Evolutionary conservation across 2,329 filamentous ascomycete genomes (phyloP), one percentile per base, ranked within the genome.

Genomic region (Juglanconis sp.): DNA sequence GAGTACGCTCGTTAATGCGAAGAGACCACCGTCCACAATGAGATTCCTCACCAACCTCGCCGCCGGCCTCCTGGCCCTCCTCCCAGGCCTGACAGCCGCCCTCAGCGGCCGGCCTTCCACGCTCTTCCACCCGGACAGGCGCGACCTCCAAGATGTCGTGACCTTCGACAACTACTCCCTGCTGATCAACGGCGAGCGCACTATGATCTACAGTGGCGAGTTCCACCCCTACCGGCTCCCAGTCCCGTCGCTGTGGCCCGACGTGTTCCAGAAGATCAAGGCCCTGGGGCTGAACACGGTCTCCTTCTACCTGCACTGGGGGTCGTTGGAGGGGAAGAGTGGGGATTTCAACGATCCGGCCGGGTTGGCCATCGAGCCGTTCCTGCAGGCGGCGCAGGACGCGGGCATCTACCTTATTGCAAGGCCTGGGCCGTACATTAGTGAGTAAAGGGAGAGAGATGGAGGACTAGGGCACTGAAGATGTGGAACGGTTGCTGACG

Each of bases 211-310:
- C 70, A 85, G 81, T 61, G 87, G 86, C 46, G 87, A 90, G 70
- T 81, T 89, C 17, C 87, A 90, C 69, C 86, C 87, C 0, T 90
- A 71, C 59, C 65, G 73, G 59, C 68, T 75, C 24, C 73, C 74
- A 1, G 72, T 72, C 0, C 72, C 74, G 0, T 68, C 66, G 5
- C 63, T 76, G 2, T 77, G 85, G 80, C 77, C 89, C 31, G 89
- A 92, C 67, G 72, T 91, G 7, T 86, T 91, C 62, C 86, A 91
- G 68, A 92, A 92, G 74, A 81, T 91, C 72, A 91, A 89, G 72
- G 84, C 87, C 1, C 73, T 90, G 0, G 88, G 89, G 0, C 90
- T 89, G 73, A 90, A 87, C 65, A 81, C 82, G 30, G 86, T 91
- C 4, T 90, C 86, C 0, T 89, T 91, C 70, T 92, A 92, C 68